Conservation (phyloP, 169 alveolate species). For the Babesia microti region DNA sequence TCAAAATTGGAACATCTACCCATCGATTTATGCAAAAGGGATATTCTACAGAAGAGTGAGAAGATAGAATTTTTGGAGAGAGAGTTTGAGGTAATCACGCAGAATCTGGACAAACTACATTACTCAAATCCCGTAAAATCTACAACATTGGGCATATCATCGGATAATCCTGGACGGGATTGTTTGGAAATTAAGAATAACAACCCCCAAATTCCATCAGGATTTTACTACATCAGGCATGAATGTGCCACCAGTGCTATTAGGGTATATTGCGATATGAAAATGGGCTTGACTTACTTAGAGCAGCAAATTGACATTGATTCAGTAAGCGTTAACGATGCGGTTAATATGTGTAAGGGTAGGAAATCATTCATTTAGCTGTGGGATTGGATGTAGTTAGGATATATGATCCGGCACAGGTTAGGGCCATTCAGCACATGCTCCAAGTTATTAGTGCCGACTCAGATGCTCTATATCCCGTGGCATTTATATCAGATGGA, state of each 20-base stretch:
- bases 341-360: conserved; percentile 34
- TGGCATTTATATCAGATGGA: conserved; percentile 32
- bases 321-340: conserved; percentile 20
- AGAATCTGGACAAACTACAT: conserved; percentile 17
- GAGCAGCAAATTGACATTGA: conserved; percentile 33
- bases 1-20: conserved; percentile 24
- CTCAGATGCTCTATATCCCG: conserved; percentile 28
- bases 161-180: conserved; percentile 59
- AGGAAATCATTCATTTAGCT: conserved; percentile 45
- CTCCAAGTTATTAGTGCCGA: conserved; percentile 32
- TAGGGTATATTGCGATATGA: conserved; percentile 76
- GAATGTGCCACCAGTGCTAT: conserved; percentile 62
- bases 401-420: conserved; percentile 30
- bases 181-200: conserved; percentile 66
- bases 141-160: conserved; percentile 33
- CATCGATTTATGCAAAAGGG: conserved; percentile 30
- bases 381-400: conserved; percentile 40
- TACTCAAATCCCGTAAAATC: neutral
- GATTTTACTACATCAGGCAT: conserved; percentile 72
- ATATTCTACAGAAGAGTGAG: conserved; percentile 17
- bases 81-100: conserved; percentile 9
- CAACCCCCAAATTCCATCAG: conserved; percentile 65
- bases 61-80: conserved; percentile 21
- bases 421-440: conserved; percentile 20
- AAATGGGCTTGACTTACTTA: conserved; percentile 70